Evolutionary conservation across 495 filamentous ascomycete genomes (phyloP), one percentile per base, ranked within the genome.

Genomic region (Hypomontagnella monticulosa): DNA sequence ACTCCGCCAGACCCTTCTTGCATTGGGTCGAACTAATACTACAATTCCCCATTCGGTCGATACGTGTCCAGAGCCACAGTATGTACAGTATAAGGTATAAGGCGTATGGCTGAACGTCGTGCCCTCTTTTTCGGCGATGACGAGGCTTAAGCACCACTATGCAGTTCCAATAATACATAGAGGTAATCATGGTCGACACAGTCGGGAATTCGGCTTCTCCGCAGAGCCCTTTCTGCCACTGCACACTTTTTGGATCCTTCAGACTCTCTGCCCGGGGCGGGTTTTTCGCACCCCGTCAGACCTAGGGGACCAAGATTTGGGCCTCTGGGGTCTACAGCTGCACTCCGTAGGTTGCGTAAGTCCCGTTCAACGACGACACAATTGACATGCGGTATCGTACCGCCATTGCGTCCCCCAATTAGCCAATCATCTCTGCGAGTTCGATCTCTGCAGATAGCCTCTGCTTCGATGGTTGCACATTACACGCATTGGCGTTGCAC

Each of bases 221-320:
- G 55, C 50, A 60, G 38, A 57, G 6, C 56, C 23, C 23, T 69
- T 56, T 60, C 51, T 41, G 34, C 43, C 8, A 43, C 34, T 59
- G 60, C 56, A 38, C 43, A 38, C 6, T 50, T 19, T 61, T 51
- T 41, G 11, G 52, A 69, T 64, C 66, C 66, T 69, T 61, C 51
- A 52, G 27, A 33, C 27, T 27, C 15, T 41, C 44, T 63, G 43
- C 16, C 46, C 41, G 11, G 34, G 40, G 43, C 40, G 30, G 38
- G 42, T 46, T 57, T 48, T 50, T 59, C 16, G 37, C 54, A 43
- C 41, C 15, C 40, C 55, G 55, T 49, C 49, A 63, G 59, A 63
- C 55, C 20, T 44, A 57, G 38, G 52, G 30, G 44, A 61, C 43
- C 51, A 61, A 52, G 43, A 54, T 61, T 61, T 23, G 34, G 52